Conservation (phyloP, 1,139 yeast species). For the Kurtzmaniella quercitrusa region DNA sequence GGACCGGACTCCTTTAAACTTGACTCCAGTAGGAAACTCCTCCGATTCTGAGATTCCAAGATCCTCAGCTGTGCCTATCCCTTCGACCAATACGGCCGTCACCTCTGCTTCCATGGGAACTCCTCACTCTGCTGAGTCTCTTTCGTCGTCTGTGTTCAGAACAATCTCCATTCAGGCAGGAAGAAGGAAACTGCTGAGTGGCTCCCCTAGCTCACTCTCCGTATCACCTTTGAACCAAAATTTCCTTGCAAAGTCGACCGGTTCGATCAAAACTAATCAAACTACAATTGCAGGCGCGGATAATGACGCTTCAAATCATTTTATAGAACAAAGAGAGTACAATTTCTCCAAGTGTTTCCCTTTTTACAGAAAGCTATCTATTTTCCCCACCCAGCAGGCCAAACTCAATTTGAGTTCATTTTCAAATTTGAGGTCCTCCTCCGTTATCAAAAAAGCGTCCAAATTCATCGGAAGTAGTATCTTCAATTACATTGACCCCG, state of each 20-base stretch:
- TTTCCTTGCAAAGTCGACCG: not conserved
- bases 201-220: constrained; percentile 3
- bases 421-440: constrained; percentile 33
- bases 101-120: not conserved
- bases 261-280: not conserved
- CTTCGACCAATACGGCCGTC: not conserved
- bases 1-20: too few relatives aligned
- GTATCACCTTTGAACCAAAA: constrained; percentile 6
- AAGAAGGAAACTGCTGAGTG: not conserved
- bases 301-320: constrained; percentile 11
- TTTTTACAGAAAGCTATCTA: constrained; percentile 62
- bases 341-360: constrained; percentile 81
- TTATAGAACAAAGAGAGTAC: constrained; percentile 51
- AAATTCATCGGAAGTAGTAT: constrained; percentile 57
- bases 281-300: not conserved
- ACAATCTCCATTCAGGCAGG: not conserved
- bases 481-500: constrained; percentile 35
- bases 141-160: not conserved
- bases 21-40: not conserved
- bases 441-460: constrained; percentile 37
- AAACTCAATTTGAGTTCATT: constrained; percentile 36
- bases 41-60: not conserved
- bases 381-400: constrained; percentile 60
- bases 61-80: constrained; percentile 1
- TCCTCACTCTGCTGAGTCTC: not conserved